Evolutionary conservation across 441 rosid species (phyloP).

Genomic region (Adansonia gregorii): DNA sequence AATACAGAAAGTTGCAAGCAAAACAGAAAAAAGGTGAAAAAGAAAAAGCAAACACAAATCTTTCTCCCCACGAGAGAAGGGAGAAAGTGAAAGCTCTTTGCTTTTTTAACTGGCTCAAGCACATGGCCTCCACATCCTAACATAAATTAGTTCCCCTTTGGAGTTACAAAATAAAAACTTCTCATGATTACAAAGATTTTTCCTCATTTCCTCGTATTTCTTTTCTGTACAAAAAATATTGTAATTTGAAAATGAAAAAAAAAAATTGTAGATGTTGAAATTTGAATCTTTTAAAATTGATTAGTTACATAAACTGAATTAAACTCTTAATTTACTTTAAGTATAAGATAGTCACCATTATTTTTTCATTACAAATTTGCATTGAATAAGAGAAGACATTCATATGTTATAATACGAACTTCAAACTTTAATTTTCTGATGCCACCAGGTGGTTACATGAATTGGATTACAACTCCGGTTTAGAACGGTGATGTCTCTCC

Average conservation of each 20-base stretch:
- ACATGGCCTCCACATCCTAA: constrained; percentile 56
- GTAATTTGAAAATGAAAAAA: too few relatives aligned
- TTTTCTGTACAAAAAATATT: too few relatives aligned
- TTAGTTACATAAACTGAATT: neutral
- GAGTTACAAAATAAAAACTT: constrained; percentile 19
- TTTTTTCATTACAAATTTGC: too few relatives aligned
- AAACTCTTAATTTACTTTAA: neutral
- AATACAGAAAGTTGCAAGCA: constrained; percentile 22
- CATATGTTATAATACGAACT: too few relatives aligned
- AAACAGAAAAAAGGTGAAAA: constrained; percentile 23
- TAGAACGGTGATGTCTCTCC: too few relatives aligned
- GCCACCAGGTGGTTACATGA: too few relatives aligned
- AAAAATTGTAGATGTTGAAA: too few relatives aligned
- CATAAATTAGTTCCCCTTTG: constrained; percentile 25
- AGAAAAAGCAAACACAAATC: constrained; percentile 30
- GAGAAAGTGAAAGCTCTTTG: constrained; percentile 27
- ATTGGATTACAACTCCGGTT: too few relatives aligned
- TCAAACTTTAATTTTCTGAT: too few relatives aligned
- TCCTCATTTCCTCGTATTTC: neutral
- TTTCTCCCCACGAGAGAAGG: constrained; percentile 32
- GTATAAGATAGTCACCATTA: too few relatives aligned
- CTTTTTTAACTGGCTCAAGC: constrained; percentile 46
- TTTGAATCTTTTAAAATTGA: too few relatives aligned
- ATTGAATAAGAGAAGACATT: too few relatives aligned
- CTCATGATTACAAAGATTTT: neutral